Percentiles rank a stretch among this genome's conserved stretches.
These are phyloP conservation scores for Wolfiporia cocos DNA, from an alignment of 1,284 basidiomycete species.

Conservation along the genomic window DNA sequence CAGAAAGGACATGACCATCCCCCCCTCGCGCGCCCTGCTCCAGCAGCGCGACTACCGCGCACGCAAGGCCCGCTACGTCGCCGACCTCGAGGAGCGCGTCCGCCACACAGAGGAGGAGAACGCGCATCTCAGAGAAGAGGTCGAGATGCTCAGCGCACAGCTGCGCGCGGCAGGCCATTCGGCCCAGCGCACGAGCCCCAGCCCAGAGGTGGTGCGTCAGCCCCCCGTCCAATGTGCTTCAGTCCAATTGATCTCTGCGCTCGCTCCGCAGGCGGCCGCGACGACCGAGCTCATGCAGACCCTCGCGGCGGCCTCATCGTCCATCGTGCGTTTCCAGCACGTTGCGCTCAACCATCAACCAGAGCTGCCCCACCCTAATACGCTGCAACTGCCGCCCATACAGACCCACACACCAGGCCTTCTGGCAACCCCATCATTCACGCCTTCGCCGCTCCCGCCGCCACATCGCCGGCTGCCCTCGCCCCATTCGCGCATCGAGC, in stretches of 20 bases:
- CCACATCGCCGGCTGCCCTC: conserved; percentile 19
- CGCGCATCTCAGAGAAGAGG: conserved; percentile 38
- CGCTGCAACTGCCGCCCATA: conserved; percentile 13
- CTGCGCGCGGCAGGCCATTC: conserved; percentile 10
- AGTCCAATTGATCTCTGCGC: not conserved
- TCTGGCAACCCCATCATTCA: conserved; percentile 20
- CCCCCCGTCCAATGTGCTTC: conserved; percentile 1
- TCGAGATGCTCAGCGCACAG: conserved; percentile 27
- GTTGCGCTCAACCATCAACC: conserved; percentile 18
- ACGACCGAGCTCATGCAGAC: conserved; percentile 46
- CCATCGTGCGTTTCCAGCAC: conserved; percentile 35
- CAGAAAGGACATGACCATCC: conserved; percentile 55
- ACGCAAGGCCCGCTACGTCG: conserved; percentile 48
- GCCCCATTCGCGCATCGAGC: conserved; percentile 21
- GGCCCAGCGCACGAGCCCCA: conserved; percentile 16
- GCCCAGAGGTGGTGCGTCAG: conserved; percentile 38
- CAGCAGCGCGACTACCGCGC: conserved; percentile 63
- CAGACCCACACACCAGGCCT: conserved; percentile 32
- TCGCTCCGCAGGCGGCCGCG: conserved; percentile 33
- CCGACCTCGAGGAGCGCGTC: conserved; percentile 50
- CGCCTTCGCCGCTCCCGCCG: conserved; percentile 17
- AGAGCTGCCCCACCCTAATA: conserved; percentile 12
- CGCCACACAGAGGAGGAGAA: conserved; percentile 50
- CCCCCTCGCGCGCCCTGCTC: conserved; percentile 33
- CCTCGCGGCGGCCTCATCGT: conserved; percentile 37